Base-by-base conservation (phyloP, 495 filamentous ascomycete species). In the Talaromyces proteolyticus region DNA sequence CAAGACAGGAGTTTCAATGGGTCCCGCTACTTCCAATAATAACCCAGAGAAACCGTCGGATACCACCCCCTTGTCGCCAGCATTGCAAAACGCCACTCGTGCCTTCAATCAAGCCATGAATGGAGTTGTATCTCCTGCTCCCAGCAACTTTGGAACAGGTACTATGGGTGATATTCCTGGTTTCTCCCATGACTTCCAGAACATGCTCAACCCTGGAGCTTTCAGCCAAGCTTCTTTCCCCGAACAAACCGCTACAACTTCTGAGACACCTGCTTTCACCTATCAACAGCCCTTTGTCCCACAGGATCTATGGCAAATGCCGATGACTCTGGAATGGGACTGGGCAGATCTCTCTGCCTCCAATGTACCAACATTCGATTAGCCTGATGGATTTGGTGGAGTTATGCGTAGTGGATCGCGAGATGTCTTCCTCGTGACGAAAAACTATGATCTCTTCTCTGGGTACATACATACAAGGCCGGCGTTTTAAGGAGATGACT, bases 321-420 rank as follows among this genome's bases (percentile, higher is more conserved):
- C 91, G 8, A 94, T 95, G 84, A 93, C 88, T 12, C 78, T 97
- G 18, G 94, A 97, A 61, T 98, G 94, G 94, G 89, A 97, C 60
- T 97, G 94, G 93, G 90, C 89, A 0, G 90, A 96, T 61, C 86
- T 93, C 79, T 67, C 69, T 20, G 63, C 60, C 10, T 18, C 40
- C 22, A 86, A 82, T 41, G 67, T 73, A 34, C 68, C 69, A 16
- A 55, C 64, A 5, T 72, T 75, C 42, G 71, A 68, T 47, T 49
- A 46, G 14, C 62, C 60, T 20, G 50, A 50, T 22, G 55, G 56
- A 26, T 43, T 56, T 8, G 51, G 53, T 37, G 60, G 57, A 4
- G 57, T 53, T 23, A 58, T 60, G 40, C 54, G 53, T 18, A 62
- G 62, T 49, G 66, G 54, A 53, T 47, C 40, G 47, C 64, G 50